Conservation (phyloP, 805 yeast species). For the Isabelozyma heimii region DNA sequence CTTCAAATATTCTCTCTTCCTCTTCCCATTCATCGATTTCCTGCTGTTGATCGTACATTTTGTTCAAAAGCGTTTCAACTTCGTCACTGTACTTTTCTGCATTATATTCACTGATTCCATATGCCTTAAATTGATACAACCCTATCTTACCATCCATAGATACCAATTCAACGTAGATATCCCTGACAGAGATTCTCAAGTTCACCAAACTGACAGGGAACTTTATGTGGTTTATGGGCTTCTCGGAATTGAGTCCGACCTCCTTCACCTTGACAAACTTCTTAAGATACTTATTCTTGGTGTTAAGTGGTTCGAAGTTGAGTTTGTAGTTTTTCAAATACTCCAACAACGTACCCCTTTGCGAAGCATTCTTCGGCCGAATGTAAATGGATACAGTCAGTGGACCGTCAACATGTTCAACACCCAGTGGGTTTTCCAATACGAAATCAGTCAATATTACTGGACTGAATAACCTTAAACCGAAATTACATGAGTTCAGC, state of each 20-base stretch:
- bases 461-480: constrained; percentile 30
- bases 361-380: constrained; percentile 22
- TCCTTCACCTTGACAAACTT: constrained; percentile 32
- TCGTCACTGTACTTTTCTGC: constrained; percentile 21
- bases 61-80: constrained; percentile 13
- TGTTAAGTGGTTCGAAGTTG: constrained; percentile 1
- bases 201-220: constrained; percentile 34
- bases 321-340: constrained; percentile 15
- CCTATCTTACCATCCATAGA: constrained; percentile 6
- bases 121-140: constrained; percentile 21
- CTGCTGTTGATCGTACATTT: constrained; percentile 2
- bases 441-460: constrained; percentile 35
- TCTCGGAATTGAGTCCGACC: constrained; percentile 8
- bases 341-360: constrained; percentile 13
- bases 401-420: constrained; percentile 11
- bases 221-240: constrained; percentile 22
- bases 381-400: constrained; percentile 22
- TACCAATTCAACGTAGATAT: constrained; percentile 28
- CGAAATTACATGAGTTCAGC: constrained; percentile 27
- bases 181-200: constrained; percentile 27
- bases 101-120: constrained; percentile 28
- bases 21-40: not conserved
- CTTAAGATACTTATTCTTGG: constrained; percentile 22
- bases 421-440: constrained; percentile 11
- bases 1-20: not conserved